Evolutionary conservation across 2,329 filamentous ascomycete species (phyloP).

Genomic region (Thielaviopsis ethacetica): DNA sequence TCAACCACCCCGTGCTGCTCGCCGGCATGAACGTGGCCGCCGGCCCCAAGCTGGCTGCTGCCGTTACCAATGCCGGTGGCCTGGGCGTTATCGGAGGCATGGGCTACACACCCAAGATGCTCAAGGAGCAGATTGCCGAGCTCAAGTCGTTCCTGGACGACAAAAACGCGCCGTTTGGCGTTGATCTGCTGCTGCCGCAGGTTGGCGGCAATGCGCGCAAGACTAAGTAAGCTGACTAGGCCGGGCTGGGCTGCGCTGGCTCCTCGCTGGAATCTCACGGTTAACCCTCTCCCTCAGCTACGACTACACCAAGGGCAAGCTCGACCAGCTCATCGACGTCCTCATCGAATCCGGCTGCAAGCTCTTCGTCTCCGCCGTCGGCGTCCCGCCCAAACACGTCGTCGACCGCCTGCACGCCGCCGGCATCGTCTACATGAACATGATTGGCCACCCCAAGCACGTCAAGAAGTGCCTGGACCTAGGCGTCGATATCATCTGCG

Average conservation of each 20-base stretch:
- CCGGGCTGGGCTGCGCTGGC: too few species aligned
- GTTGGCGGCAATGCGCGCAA: conserved; percentile 88
- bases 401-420: conserved; percentile 79
- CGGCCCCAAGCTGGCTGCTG: conserved; percentile 87
- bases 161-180: conserved; percentile 90
- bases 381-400: conserved; percentile 73
- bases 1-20: conserved; percentile 89
- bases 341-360: conserved; percentile 83
- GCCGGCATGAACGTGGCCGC: conserved; percentile 99
- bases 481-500: conserved; percentile 92
- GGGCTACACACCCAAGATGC: conserved; percentile 93
- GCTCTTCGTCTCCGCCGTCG: conserved; percentile 93
- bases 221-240: conserved; percentile 71
- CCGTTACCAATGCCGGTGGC: conserved; percentile 91
- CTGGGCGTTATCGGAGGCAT: conserved; percentile 92
- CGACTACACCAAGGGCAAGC: conserved; percentile 99
- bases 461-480: conserved; percentile 88
- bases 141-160: conserved; percentile 75
- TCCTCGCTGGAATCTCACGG: background rate
- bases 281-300: conserved; percentile 53
- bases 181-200: conserved; percentile 85
- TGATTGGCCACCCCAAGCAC: conserved; percentile 99
- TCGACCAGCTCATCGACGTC: conserved; percentile 75
- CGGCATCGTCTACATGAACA: conserved; percentile 97
- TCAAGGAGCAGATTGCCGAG: conserved; percentile 85